These are phyloP conservation scores for Prototheca wickerhamii DNA, from an alignment of 163 green algal species.

Conservation along the genomic window DNA sequence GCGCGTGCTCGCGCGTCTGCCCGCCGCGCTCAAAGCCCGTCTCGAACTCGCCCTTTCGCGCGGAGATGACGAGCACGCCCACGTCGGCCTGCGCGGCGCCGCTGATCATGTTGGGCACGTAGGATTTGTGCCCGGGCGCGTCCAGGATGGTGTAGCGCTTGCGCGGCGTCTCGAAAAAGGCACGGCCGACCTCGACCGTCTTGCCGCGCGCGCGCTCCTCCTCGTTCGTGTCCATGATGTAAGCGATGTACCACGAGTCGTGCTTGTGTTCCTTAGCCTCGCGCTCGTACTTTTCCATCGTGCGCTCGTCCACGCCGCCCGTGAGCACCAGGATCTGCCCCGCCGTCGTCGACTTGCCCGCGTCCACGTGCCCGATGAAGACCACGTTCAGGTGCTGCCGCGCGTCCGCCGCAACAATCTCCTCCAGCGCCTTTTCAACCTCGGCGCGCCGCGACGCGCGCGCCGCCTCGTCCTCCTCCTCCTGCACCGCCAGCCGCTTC, in stretches of 20 bases:
- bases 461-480: slow-evolving; percentile 15
- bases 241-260: slow-evolving; percentile 98
- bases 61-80: slow-evolving; percentile 82
- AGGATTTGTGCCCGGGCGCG: slow-evolving; percentile 97
- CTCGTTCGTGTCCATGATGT: slow-evolving; percentile 99
- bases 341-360: slow-evolving; percentile 94
- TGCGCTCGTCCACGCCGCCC: slow-evolving; percentile 92
- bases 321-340: slow-evolving; percentile 96
- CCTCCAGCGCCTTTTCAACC: slow-evolving; percentile 27
- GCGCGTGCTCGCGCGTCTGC: slow-evolving; percentile 96
- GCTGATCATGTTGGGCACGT: slow-evolving; percentile 99
- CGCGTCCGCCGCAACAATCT: slow-evolving; percentile 34
- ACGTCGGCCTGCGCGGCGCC: slow-evolving; percentile 84
- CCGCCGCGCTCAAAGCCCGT: slow-evolving; percentile 94
- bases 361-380: slow-evolving; percentile 99
- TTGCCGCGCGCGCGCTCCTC: slow-evolving; percentile 88
- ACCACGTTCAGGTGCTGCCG: slow-evolving; percentile 97
- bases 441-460: slow-evolving; percentile 10
- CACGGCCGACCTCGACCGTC: slow-evolving; percentile 84
- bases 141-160: slow-evolving; percentile 98
- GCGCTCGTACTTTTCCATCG: slow-evolving; percentile 98
- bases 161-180: slow-evolving; percentile 92
- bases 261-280: slow-evolving; percentile 99
- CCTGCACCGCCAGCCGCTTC: slow-evolving; percentile 9
- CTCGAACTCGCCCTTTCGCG: slow-evolving; percentile 74